Conservation (phyloP, 2,329 filamentous ascomycete species). For the Incumbomyces lentus region DNA sequence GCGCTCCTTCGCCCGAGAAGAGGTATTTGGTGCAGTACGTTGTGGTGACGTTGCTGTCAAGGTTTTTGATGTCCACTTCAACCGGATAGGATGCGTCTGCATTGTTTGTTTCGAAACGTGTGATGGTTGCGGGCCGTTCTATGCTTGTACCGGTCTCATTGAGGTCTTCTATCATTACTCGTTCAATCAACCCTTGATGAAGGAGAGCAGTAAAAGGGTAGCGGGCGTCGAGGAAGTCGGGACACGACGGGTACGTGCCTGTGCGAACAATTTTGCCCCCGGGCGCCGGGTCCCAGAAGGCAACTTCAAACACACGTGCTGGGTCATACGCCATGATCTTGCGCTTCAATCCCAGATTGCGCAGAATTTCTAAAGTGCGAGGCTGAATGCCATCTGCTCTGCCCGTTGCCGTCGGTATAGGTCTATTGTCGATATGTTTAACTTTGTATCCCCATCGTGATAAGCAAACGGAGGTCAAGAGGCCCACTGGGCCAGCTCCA, state of each 20-base stretch:
- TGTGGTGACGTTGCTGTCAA: constrained; percentile 61
- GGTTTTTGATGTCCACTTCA: constrained; percentile 63
- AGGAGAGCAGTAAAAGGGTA: constrained; percentile 55
- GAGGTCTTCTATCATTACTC: constrained; percentile 52
- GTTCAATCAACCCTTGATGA: constrained; percentile 53
- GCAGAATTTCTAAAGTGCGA: constrained; percentile 72
- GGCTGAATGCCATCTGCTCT: constrained; percentile 89
- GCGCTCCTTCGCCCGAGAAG: constrained; percentile 53
- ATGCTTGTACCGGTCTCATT: constrained; percentile 47
- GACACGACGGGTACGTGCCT: constrained; percentile 74
- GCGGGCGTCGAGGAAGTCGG: constrained; percentile 61
- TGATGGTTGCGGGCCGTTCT: constrained; percentile 53
- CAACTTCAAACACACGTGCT: constrained; percentile 68
- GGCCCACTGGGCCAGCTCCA: constrained; percentile 78
- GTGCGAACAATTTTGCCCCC: constrained; percentile 49
- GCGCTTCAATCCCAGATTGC: constrained; percentile 82
- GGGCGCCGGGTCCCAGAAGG: constrained; percentile 52
- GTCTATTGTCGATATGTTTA: constrained; percentile 85
- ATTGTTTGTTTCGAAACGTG: constrained; percentile 50
- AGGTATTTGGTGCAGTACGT: constrained; percentile 53
- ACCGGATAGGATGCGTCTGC: constrained; percentile 64
- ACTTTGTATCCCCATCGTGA: constrained; percentile 90
- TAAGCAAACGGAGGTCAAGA: constrained; percentile 78
- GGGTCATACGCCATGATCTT: constrained; percentile 80
- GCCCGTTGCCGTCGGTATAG: constrained; percentile 74